Base-by-base conservation (phyloP, 345 rosid genomes). In the Gossypium herbaceum region DNA sequence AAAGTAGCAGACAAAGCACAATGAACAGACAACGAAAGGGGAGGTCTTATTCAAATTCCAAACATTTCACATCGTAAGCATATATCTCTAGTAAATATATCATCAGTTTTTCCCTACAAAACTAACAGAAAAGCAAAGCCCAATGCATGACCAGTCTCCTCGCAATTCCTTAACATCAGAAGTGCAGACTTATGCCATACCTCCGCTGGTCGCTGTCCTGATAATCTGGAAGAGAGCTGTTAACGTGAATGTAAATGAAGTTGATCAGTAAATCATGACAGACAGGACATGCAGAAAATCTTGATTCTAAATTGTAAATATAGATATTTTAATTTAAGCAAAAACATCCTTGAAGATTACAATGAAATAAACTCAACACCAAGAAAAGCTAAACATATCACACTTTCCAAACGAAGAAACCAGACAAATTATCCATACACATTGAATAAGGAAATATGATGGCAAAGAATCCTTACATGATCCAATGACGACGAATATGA, bases 221-320 rank as follows among this genome's bases (percentile, higher is more conserved):
- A 91, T 93, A 73, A 95, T 93, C 90, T 95, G 97, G 86, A 95
- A 95, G 16, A 95, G 90, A 76, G 97, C 98, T 91, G 98, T 76
- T 73, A 34, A 73, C 73, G 69, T 76, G 20, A 67, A 45, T 34
- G 19, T 70, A 16, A 54, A 9, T 22, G 19, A 66, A 73, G 17
- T 24, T 12, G 24, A 80, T 73, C 54, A 68, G 55, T 25, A 55
- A 47, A 52, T 17, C 57, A 68, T 22, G 1, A 34, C 7, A 34
- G 41, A 34, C 45, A 19, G 12, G 16, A 25, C 13, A 20, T 48
- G 52, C 52, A 11, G 15, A 48, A 48, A 48, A 48, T 34, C 7
- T 34, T 4, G 41, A 34, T 5, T 34, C 41, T 34, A 34, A 4
- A 34, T 34, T 34, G 41, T 34, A 34, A 34, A 4, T 34, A 34